Base-by-base conservation (phyloP, 345 rosid genomes). In the Sisymbrium irio region DNA sequence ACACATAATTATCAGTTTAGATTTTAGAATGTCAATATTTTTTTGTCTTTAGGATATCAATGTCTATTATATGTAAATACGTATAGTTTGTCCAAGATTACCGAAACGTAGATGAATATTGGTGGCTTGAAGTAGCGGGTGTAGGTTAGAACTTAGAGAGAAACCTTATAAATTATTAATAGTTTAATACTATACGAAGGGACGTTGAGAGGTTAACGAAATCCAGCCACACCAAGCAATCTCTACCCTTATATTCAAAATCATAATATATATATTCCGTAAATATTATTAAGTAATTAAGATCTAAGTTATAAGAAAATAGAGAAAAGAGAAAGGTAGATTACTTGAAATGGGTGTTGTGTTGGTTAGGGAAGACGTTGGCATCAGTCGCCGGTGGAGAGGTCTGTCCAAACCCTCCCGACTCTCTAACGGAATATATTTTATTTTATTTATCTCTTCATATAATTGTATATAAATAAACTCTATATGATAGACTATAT, bases 201-300 rank as follows among this genome's bases (percentile, higher is more conserved):
- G 93, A 88, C 67, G 91, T 86, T 88, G 96, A 90, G 85, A 90
- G 88, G 81, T 80, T 81, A 89, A 86, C 88, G 79, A 84, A 89
- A 78, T 59, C 63, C 76, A 80, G 13, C 80, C 86, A 40, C 79
- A 81, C 82, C 84, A 87, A 84, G 90, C 89, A 89, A 86, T 86
- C 91, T 77, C 68, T 51, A 50, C 19, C 57, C 39, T 75, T 58
- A 65, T 44, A 44, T 63, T 4, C 39, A 30, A 53, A 12, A 11
- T 0, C 27, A 27, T 14, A 15, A 49, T 51, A 51, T 12, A 22
- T 17, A 22, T 37, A 12, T 18, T 22, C 10, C 4, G 40, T 27
- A 47, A 4, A 37, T 17, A 4, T 27, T 37, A 22, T 18, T n/a
- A 75, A 32, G 10, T 15, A 61, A 50, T 27, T 42, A 33, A 42